Evolutionary conservation across 2,329 filamentous ascomycete genomes (phyloP).

Genomic region (Basipetospora chlamydospora): DNA sequence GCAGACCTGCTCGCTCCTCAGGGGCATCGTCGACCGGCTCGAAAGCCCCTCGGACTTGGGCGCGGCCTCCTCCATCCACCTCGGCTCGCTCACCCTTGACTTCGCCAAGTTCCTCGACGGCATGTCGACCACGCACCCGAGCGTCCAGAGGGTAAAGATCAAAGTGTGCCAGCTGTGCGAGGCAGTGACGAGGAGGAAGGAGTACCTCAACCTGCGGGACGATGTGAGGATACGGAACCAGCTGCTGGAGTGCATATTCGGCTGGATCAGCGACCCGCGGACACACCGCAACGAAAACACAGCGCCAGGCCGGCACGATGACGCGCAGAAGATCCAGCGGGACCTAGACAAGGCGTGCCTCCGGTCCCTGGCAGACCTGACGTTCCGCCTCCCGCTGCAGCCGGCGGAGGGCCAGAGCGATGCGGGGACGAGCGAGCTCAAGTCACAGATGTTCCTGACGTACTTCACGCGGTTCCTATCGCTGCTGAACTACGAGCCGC

Average conservation of each 20-base stretch:
- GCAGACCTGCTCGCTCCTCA: conserved; percentile 49
- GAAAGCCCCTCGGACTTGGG: conserved; percentile 49
- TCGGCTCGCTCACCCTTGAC: conserved; percentile 48
- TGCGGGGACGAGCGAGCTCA: conserved; percentile 51
- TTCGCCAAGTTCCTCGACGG: conserved; percentile 54
- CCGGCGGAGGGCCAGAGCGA: conserved; percentile 51
- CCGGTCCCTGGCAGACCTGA: conserved; percentile 49
- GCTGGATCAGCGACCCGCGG: conserved; percentile 50
- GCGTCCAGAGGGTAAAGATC: conserved; percentile 49
- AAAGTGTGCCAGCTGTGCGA: conserved; percentile 55
- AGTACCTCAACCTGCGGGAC: conserved; percentile 52
- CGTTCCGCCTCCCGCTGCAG: conserved; percentile 51
- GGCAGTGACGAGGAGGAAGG: conserved; percentile 49
- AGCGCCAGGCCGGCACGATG: conserved; percentile 36
- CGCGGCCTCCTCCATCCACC: conserved; percentile 46
- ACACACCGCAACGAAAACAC: conserved; percentile 30
- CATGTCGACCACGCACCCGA: conserved; percentile 37
- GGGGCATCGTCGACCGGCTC: conserved; percentile 47
- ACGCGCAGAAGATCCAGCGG: conserved; percentile 41
- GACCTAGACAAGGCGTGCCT: conserved; percentile 54
- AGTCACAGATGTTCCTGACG: conserved; percentile 56
- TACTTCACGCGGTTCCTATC: conserved; percentile 59
- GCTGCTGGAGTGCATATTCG: conserved; percentile 51
- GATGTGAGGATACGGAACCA: conserved; percentile 57
- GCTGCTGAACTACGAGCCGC: conserved; percentile 41